Evolutionary conservation across 2,329 filamentous ascomycete species (phyloP).

Genomic region (Cytospora piceae): DNA sequence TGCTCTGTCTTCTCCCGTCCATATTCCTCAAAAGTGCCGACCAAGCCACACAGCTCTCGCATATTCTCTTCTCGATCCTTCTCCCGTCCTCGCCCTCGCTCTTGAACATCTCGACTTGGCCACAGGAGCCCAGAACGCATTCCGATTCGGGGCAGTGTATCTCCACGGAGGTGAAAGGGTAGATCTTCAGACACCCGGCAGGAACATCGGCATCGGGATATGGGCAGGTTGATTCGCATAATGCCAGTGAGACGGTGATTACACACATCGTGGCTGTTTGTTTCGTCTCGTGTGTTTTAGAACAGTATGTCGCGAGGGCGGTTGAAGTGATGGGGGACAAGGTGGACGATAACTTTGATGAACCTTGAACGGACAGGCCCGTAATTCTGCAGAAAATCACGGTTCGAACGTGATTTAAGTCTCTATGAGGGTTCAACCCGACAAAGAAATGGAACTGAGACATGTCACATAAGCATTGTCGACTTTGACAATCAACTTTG

Average conservation of each 20-base stretch:
- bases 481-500: neutral
- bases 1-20: neutral
- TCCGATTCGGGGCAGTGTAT: neutral
- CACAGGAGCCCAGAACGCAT: neutral
- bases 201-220: neutral
- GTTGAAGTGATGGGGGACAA: neutral
- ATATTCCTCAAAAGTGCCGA: conserved; percentile 10
- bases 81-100: neutral
- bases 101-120: neutral
- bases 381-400: too few relatives aligned
- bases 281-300: neutral
- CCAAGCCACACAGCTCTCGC: conserved; percentile 13
- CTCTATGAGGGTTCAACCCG: neutral
- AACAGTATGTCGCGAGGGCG: neutral
- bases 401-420: neutral
- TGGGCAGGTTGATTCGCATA: conserved; percentile 6
- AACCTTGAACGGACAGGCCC: neutral
- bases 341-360: too few relatives aligned
- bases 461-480: neutral
- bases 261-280: conserved; percentile 10
- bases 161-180: conserved; percentile 2
- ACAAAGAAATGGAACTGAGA: neutral
- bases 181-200: conserved; percentile 8
- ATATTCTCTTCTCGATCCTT: conserved; percentile 11
- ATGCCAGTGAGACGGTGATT: conserved; percentile 5